Evolutionary conservation across 192 early-diverging fungal species (phyloP), one percentile per base, ranked within the genome.

Genomic region (Chytriomyces sp.): DNA sequence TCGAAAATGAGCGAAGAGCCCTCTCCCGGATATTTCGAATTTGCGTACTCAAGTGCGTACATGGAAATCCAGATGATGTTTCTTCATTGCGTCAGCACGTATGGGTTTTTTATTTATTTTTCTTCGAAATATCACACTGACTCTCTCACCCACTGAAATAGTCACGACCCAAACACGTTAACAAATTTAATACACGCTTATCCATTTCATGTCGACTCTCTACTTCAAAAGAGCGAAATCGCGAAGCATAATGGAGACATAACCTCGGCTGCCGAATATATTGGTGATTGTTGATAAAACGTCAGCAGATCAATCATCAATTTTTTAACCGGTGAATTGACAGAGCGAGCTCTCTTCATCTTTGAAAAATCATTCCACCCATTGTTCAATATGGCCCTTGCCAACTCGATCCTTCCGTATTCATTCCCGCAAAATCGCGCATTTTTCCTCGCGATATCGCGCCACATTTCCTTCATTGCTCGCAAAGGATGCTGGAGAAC

Each of bases 401-500:
- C 94, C 81, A 77, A 81, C 79, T 84, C 86, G 3, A 83, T 92
- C n/a, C 72, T 98, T 64, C 82, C 86, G 11, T 98, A 92, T 70
- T 79, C 87, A 69, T 81, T 86, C 7, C 86, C 91, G 45, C 94
- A 96, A 83, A 96, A 95, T 80, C 85, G 95, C 66, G 88, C 77
- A 10, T 89, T 96, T 78, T 94, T 91, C 72, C 64, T 96, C 71
- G 94, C 93, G 0, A 69, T 98, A 28, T 93, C 92, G 76, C 85
- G 93, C 11, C 95, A 98, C 49, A 91, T 96, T 64, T 90, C 92
- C 79, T 95, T 92, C 76, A 77, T 96, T 75, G 87, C 91, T 26
- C 86, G 95, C n/a, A 86, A 92, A 63, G 95, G 96, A 13, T 96
- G 95, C 82, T 98, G 96, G 96, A 82, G 94, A 49, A 98, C 96